Evolutionary conservation across 306 rosid genomes (phyloP), one percentile per base, ranked within the genome.

Genomic region (Prunus dulcis): DNA sequence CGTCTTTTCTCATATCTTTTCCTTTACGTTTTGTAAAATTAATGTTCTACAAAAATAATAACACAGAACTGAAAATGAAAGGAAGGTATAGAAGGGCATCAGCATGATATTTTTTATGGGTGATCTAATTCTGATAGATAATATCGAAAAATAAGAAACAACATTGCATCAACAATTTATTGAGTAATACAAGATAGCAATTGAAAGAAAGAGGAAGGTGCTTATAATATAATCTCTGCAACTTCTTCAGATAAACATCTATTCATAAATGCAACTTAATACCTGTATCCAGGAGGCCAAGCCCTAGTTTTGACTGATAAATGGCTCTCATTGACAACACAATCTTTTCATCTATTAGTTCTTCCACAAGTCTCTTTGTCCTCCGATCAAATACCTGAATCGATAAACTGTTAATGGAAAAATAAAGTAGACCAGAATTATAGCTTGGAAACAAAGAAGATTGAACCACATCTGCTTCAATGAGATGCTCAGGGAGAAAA

Each of bases 261-360:
- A 79, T 76, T 34, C 46, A 58, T 20, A 41, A 77, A 22, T 27
- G 63, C 64, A 34, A 50, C 71, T 63, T 13, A 50, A 41, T 8
- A 60, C 98, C 98, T 87, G 82, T 81, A 76, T 90, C 93, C 92
- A 95, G 85, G 50, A 95, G 90, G 69, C 97, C 90, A 77, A 90
- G 92, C 76, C 98, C 97, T 22, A 92, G 64, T 90, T 95, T 89
- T 69, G 98, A 95, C 82, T 95, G 98, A 87, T 95, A 95, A 75
- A 95, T 89, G 68, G 98, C 98, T 87, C 97, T 90, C 98, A 92
- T 95, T 12, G 98, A 92, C 93, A 95, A 87, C 70, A 86, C 90
- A 81, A 95, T 92, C 83, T 89, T 95, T 78, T 82, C 86, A 80
- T 95, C 97, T 82, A 95, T 95, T 84, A 86, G 56, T 84, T 95